Evolutionary conservation across 768 basidiomycete species (phyloP).

Genomic region (Termitomyces bulborhizus): DNA sequence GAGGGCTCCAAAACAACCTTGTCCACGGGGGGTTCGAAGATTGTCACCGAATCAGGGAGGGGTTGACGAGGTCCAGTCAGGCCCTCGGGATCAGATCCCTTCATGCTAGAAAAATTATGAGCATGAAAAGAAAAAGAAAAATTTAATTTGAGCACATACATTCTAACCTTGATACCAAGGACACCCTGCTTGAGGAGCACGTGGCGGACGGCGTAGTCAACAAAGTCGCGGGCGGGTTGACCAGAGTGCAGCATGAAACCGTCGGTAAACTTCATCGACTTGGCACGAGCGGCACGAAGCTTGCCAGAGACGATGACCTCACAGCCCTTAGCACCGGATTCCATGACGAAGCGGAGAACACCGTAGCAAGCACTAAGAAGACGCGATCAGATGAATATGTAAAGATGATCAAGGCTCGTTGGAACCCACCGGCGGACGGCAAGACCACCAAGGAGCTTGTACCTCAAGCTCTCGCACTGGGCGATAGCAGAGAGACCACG

Average conservation of each 20-base stretch:
- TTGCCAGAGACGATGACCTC: constrained; percentile 99
- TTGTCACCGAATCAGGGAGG: constrained; percentile 90
- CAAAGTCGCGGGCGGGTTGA: constrained; percentile 95
- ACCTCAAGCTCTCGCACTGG: constrained; percentile 96
- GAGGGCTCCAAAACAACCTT: constrained; percentile 85
- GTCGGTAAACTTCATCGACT: constrained; percentile 99
- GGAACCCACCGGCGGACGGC: constrained; percentile 87
- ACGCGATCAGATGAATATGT: background rate
- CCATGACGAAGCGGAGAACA: constrained; percentile 99
- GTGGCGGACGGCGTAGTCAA: constrained; percentile 96
- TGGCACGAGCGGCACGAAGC: constrained; percentile 98
- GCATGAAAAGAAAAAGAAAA: background rate
- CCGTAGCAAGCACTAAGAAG: constrained; percentile 88
- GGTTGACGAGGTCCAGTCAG: constrained; percentile 85
- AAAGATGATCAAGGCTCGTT: background rate
- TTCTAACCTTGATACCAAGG: constrained; percentile 99
- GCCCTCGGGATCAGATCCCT: constrained; percentile 92
- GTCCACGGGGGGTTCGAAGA: constrained; percentile 85
- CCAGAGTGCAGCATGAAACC: constrained; percentile 99
- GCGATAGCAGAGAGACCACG: constrained; percentile 98
- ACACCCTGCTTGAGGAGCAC: constrained; percentile 98
- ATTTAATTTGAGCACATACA: constrained; percentile 40
- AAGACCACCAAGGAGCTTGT: constrained; percentile 99
- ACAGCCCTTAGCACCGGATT: constrained; percentile 98
- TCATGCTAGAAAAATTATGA: constrained; percentile 63